Conservation (phyloP, 2,329 filamentous ascomycete species). For the Fusarium albidum region DNA sequence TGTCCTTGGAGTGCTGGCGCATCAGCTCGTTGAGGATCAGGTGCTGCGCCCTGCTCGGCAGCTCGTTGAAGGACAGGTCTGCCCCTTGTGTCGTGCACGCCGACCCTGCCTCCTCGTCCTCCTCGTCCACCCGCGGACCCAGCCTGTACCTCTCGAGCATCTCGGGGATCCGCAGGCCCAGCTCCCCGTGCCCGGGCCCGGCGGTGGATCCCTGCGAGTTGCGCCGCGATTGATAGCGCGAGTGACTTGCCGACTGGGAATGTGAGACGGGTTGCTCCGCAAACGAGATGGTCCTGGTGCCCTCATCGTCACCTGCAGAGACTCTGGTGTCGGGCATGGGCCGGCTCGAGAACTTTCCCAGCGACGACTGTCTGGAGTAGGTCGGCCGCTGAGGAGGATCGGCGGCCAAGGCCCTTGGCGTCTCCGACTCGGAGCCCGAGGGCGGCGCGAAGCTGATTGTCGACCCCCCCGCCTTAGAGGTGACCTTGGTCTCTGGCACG, state of each 20-base stretch:
- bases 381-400: slow-evolving; percentile 40
- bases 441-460: slow-evolving; percentile 73
- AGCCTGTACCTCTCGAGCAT: slow-evolving; percentile 51
- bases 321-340: slow-evolving; percentile 69
- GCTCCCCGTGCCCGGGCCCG: slow-evolving; percentile 43
- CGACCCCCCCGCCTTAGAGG: slow-evolving; percentile 65
- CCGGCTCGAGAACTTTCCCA: slow-evolving; percentile 68
- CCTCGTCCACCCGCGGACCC: slow-evolving; percentile 33
- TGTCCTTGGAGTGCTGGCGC: slow-evolving; percentile 69
- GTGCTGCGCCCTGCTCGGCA: slow-evolving; percentile 85
- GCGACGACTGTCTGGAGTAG: slow-evolving; percentile 55
- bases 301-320: slow-evolving; percentile 60
- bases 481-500: slow-evolving; percentile 74
- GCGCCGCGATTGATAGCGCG: slow-evolving; percentile 48
- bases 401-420: slow-evolving; percentile 40
- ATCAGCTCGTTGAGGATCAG: slow-evolving; percentile 88
- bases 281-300: slow-evolving; percentile 71
- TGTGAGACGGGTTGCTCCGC: slow-evolving; percentile 49
- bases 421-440: slow-evolving; percentile 38
- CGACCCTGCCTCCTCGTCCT: slow-evolving; percentile 44
- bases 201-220: slow-evolving; percentile 45
- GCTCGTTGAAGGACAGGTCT: slow-evolving; percentile 83
- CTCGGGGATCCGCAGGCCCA: slow-evolving; percentile 54
- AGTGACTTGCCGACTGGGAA: slow-evolving; percentile 39
- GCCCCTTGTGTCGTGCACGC: slow-evolving; percentile 67